phyloP scores from a whole-genome alignment of 148 eudicot species.

The Euryodendron excelsum region DNA sequence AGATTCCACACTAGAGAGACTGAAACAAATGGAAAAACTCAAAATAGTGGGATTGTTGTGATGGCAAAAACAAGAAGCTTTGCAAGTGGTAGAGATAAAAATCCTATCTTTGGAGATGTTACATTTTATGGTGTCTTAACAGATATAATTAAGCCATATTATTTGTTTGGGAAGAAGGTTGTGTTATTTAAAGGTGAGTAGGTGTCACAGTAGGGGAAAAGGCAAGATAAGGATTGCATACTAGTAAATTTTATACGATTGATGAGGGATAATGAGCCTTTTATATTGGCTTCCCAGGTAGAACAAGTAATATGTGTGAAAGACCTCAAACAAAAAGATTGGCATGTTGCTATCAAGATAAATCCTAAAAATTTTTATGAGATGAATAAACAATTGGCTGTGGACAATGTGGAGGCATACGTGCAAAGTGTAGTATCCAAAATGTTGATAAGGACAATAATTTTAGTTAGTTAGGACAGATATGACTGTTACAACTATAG shows the following conservation, averaged over 20 bases:
- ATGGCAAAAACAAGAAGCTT: conserved; percentile 9
- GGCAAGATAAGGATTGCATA: background rate
- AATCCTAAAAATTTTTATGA: background rate
- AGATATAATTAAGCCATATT: conserved; percentile 18
- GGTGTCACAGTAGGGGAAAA: background rate
- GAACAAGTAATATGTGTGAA: background rate
- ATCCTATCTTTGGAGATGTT: conserved; percentile 15
- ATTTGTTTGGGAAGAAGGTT: conserved; percentile 2
- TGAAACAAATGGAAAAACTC: background rate
- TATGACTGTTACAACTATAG: background rate
- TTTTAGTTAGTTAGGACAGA: background rate
- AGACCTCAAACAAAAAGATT: background rate
- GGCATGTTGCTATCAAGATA: background rate
- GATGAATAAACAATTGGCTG: too few relatives aligned
- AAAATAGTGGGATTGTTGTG: conserved; percentile 14
- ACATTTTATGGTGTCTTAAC: conserved; percentile 12
- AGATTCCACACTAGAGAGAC: background rate
- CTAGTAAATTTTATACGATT: background rate
- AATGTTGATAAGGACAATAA: background rate
- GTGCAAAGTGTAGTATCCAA: background rate
- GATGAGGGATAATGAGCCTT: background rate
- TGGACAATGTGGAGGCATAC: background rate
- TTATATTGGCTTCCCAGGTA: background rate
- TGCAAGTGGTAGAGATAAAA: conserved; percentile 23
- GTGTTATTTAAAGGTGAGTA: conserved; percentile 18